Evolutionary conservation across 1,284 basidiomycete species (phyloP).

Genomic region (Peniophora sp.): DNA sequence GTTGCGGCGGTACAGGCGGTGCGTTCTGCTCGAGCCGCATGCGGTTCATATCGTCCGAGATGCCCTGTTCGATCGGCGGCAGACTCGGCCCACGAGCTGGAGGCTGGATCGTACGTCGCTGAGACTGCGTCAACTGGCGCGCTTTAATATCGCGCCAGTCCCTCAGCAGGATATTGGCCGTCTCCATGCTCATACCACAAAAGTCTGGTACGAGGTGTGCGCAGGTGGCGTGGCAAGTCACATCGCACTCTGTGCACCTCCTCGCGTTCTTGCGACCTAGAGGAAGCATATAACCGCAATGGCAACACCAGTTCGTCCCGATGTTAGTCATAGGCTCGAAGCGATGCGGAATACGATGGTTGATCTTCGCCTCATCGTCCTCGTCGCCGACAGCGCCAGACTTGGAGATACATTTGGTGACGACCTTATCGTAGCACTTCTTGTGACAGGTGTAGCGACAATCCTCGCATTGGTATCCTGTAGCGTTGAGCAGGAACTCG

Average conservation of each 20-base stretch:
- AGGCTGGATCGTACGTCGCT: slow-evolving; percentile 14
- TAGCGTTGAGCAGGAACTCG: slow-evolving; percentile 95
- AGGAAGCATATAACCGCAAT: slow-evolving; percentile 98
- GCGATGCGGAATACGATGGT: slow-evolving; percentile 98
- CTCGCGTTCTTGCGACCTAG: slow-evolving; percentile 95
- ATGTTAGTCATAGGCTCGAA: slow-evolving; percentile 98
- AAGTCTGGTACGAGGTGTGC: slow-evolving; percentile 98
- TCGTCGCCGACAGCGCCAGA: slow-evolving; percentile 91
- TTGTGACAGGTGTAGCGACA: slow-evolving; percentile 99
- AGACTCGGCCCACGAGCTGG: slow-evolving; percentile 11
- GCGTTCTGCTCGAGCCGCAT: slow-evolving; percentile 33
- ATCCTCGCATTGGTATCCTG: slow-evolving; percentile 98
- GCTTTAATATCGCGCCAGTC: slow-evolving; percentile 85
- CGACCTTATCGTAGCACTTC: slow-evolving; percentile 98
- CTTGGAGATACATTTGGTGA: slow-evolving; percentile 99
- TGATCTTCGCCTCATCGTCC: slow-evolving; percentile 97
- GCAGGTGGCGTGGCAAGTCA: slow-evolving; percentile 97
- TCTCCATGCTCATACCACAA: slow-evolving; percentile 99
- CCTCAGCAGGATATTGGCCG: slow-evolving; percentile 88
- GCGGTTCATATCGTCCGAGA: slow-evolving; percentile 38
- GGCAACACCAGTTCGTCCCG: slow-evolving; percentile 99
- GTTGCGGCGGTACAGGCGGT: slow-evolving; percentile 10
- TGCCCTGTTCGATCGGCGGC: slow-evolving; percentile 14
- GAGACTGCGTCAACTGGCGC: slow-evolving; percentile 29
- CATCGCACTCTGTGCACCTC: slow-evolving; percentile 92